Conservation (phyloP, 306 rosid genomes). For the Cicer cuneatum region DNA sequence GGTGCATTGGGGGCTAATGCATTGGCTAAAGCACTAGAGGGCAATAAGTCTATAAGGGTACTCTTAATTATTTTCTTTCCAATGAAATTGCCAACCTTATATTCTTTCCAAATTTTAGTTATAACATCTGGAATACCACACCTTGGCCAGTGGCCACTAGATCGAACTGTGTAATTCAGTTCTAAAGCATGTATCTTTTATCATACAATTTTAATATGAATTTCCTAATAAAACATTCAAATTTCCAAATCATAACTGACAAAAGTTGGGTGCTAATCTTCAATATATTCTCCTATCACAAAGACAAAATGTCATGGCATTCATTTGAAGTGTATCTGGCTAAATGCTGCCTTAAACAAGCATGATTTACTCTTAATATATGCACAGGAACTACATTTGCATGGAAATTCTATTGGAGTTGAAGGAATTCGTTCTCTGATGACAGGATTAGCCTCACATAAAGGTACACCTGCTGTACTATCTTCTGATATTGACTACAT, state of each 20-base stretch:
- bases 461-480: conserved; percentile 60
- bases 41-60: conserved; percentile 94
- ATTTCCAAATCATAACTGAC: conserved; percentile 13
- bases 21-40: conserved; percentile 89
- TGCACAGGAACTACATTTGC: conserved; percentile 87
- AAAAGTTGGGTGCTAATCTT: conserved; percentile 30
- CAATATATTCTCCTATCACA: conserved; percentile 20
- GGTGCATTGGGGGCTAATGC: conserved; percentile 98
- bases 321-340: conserved; percentile 32
- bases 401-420: conserved; percentile 95
- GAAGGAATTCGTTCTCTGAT: conserved; percentile 88
- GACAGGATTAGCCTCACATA: conserved; percentile 72
- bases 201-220: conserved; percentile 16
- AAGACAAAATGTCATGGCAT: conserved; percentile 29
- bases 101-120: conserved; percentile 2
- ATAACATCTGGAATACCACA: conserved; percentile 25
- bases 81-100: conserved; percentile 37
- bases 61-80: conserved; percentile 49
- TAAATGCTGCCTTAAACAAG: conserved; percentile 36
- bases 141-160: conserved; percentile 17
- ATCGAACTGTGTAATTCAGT: conserved; percentile 19
- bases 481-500: conserved; percentile 31
- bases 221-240: neutral
- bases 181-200: conserved; percentile 7
- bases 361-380: conserved; percentile 41